Evolutionary conservation across 2,329 filamentous ascomycete species (phyloP), one percentile per base, ranked within the genome.

Genomic region (Chaetomium strumarium): DNA sequence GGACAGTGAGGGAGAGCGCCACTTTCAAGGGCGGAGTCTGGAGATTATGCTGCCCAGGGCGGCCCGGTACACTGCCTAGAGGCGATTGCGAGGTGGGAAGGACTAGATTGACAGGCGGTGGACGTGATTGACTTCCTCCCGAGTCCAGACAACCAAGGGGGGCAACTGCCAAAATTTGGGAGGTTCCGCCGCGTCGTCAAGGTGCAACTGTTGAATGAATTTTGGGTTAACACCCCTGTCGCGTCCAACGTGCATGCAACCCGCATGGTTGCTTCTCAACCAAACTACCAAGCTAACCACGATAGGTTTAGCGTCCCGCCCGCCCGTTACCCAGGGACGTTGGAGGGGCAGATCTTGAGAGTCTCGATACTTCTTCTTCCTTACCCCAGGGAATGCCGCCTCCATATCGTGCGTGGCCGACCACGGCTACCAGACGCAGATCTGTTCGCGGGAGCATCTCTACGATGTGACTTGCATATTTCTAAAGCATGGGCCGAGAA

Each of bases 121-220:
- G 33, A 34, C 34, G 34, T 12, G 3, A 37, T 13, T 37, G 34
- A 34, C 34, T 37, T 14, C 13, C 13, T 37, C n/a, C n/a, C n/a
- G n/a, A n/a, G n/a, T n/a, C 34, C 7, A 8, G 34, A 8, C 34
- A 6, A n/a, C 3, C 33, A 11, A 34, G 11, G 33, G 51, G 60
- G 56, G 52, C 49, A 58, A 54, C 42, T 17, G 39, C 46, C 49
- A 56, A 55, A 59, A 58, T 53, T 48, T 52, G 52, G 46, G 36
- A 58, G 54, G 43, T n/a, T n/a, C n/a, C 52, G 48, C 53, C 52
- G 51, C 49, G 50, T 46, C 55, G 50, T 55, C 52, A 46, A 36
- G 51, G 34, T 50, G 58, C 60, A 62, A 61, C 53, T 63, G 61
- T 63, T 63, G 61, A 63, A 63, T 61, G 55, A 54, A 53, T 58